Conservation (phyloP, 257 asterid genomes). For the Prunella vulgaris region DNA sequence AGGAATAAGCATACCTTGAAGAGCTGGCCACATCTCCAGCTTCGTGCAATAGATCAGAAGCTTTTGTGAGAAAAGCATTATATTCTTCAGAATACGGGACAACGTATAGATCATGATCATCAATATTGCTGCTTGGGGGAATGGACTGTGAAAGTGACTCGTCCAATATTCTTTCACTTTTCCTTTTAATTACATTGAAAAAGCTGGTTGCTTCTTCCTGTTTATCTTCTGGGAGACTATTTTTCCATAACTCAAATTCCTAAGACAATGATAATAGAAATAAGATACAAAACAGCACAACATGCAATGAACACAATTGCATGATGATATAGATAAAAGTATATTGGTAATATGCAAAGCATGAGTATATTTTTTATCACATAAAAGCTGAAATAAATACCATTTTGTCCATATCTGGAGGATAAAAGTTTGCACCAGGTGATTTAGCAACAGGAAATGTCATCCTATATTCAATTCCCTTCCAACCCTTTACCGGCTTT, state of each 20-base stretch:
- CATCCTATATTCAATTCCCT: conserved; percentile 70
- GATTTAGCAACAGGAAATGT: conserved; percentile 81
- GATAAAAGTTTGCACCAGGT: conserved; percentile 90
- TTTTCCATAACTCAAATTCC: conserved; percentile 91
- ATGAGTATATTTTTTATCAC: neutral
- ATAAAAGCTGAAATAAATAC: conserved; percentile 36
- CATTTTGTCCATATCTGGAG: conserved; percentile 93
- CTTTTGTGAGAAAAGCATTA: conserved; percentile 54
- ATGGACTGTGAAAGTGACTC: conserved; percentile 28
- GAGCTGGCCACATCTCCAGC: conserved; percentile 77
- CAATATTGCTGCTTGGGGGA: conserved; percentile 19
- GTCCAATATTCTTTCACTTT: conserved; percentile 55
- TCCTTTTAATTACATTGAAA: conserved; percentile 83
- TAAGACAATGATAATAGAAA: conserved; percentile 19
- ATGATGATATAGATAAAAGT: neutral
- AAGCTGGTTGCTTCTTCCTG: conserved; percentile 75
- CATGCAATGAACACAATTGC: neutral
- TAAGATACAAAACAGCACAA: neutral
- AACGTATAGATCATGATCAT: conserved; percentile 56
- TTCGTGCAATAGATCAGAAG: conserved; percentile 64
- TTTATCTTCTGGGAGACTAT: conserved; percentile 67
- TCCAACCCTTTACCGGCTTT: conserved; percentile 73
- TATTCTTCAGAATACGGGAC: conserved; percentile 86
- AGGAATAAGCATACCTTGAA: conserved; percentile 45
- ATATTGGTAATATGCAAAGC: neutral